Conservation (phyloP, 345 rosid species). For the Gossypium anomalum region DNA sequence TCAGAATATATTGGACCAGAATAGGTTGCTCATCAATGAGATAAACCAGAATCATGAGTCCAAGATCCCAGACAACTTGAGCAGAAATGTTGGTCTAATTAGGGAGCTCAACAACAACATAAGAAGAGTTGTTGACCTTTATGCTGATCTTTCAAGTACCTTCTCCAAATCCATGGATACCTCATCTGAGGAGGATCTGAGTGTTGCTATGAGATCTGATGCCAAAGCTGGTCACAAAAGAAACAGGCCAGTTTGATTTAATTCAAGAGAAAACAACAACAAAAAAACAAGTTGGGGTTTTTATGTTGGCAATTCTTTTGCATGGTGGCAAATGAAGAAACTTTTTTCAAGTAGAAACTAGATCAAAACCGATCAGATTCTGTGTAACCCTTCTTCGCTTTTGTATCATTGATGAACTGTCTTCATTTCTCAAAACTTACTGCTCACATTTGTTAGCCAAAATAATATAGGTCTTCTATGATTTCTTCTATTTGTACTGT, state of each 20-base stretch:
- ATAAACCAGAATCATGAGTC: constrained; percentile 83
- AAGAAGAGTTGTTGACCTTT: constrained; percentile 65
- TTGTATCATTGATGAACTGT: constrained; percentile 24
- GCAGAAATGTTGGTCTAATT: constrained; percentile 66
- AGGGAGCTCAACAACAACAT: constrained; percentile 80
- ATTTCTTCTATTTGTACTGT: constrained; percentile 22
- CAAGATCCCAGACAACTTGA: constrained; percentile 59
- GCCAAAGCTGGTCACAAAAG: constrained; percentile 48
- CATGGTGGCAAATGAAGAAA: constrained; percentile 18
- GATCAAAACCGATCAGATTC: constrained; percentile 28
- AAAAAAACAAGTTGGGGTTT: not conserved
- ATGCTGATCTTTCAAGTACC: constrained; percentile 60
- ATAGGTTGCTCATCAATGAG: constrained; percentile 62
- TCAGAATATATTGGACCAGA: constrained; percentile 61
- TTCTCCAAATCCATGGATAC: constrained; percentile 56
- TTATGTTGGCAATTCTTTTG: constrained; percentile 18
- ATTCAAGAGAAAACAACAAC: not conserved
- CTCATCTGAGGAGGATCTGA: constrained; percentile 66
- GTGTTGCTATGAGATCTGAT: constrained; percentile 42
- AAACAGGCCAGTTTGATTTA: constrained; percentile 42
- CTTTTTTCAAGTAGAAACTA: constrained; percentile 9
- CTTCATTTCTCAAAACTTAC: constrained; percentile 20
- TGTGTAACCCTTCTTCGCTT: constrained; percentile 11
- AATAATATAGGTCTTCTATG: constrained; percentile 32
- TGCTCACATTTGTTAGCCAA: constrained; percentile 22